Conservation (phyloP, 495 filamentous ascomycete genomes). For the Aspergillus nanangensis region DNA sequence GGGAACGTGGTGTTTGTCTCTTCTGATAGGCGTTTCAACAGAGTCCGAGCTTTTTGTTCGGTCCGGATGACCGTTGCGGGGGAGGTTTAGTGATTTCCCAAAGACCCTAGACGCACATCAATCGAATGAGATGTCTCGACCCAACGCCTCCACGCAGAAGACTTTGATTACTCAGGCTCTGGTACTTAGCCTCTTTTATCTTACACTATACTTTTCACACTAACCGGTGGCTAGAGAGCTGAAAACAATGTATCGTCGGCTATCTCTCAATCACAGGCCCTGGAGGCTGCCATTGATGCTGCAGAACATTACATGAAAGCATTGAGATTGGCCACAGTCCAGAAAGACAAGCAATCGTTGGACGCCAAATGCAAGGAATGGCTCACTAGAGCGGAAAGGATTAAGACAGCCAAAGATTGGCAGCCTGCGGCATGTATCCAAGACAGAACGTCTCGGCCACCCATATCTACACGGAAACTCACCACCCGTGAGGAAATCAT, state of each 20-base stretch:
- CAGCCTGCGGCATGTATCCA: slow-evolving; percentile 19
- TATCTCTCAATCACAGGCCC: slow-evolving; percentile 59
- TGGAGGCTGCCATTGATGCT: slow-evolving; percentile 67
- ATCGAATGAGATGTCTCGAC: slow-evolving; percentile 24
- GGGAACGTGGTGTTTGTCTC: background rate
- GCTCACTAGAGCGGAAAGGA: slow-evolving; percentile 63
- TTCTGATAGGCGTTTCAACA: slow-evolving; percentile 7
- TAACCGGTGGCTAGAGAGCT: slow-evolving; percentile 48
- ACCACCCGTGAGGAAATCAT: slow-evolving; percentile 74
- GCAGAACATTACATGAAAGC: slow-evolving; percentile 78
- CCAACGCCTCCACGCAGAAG: slow-evolving; percentile 20
- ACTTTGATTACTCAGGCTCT: slow-evolving; percentile 22
- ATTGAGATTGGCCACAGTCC: slow-evolving; percentile 43
- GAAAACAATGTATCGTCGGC: slow-evolving; percentile 52
- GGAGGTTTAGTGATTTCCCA: slow-evolving; percentile 1
- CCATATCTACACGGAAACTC: slow-evolving; percentile 54
- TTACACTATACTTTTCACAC: background rate
- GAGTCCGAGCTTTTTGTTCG: background rate
- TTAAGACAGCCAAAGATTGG: slow-evolving; percentile 53
- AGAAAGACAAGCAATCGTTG: slow-evolving; percentile 54
- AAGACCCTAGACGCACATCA: slow-evolving; percentile 2
- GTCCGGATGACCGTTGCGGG: slow-evolving; percentile 2
- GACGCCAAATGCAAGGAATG: slow-evolving; percentile 62
- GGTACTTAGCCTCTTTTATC: slow-evolving; percentile 10
- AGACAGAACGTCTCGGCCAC: slow-evolving; percentile 22